Conservation (phyloP, 1,284 basidiomycete genomes). For the Athelia psychrophila region DNA sequence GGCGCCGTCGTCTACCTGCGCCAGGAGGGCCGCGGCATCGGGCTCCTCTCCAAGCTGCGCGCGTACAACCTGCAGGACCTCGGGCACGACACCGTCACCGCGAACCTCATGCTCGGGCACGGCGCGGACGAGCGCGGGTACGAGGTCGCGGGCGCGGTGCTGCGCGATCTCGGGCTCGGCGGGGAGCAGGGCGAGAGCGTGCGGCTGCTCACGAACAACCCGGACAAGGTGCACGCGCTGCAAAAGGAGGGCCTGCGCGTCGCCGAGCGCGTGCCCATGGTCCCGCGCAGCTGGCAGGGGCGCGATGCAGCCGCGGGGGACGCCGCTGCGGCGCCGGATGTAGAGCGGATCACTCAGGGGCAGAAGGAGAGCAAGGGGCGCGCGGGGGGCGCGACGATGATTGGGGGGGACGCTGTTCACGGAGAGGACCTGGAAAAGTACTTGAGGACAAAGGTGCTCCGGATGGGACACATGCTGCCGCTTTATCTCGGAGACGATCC, state of each 20-base stretch:
- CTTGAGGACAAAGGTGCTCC: conserved; percentile 90
- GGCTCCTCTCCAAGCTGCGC: conserved; percentile 92
- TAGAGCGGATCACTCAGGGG: conserved; percentile 16
- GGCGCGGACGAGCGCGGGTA: conserved; percentile 94
- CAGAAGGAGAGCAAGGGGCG: conserved; percentile 41
- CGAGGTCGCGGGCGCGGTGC: conserved; percentile 87
- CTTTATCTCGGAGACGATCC: conserved; percentile 42
- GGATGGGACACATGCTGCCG: conserved; percentile 94
- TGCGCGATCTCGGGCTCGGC: conserved; percentile 84
- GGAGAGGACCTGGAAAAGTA: conserved; percentile 95
- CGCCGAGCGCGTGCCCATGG: conserved; percentile 89
- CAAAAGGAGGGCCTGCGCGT: conserved; percentile 82
- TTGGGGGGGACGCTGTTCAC: conserved; percentile 77
- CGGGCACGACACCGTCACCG: conserved; percentile 97
- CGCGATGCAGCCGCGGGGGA: conserved; percentile 24
- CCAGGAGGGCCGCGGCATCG: conserved; percentile 99
- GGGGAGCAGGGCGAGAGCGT: conserved; percentile 59
- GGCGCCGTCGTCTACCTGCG: conserved; percentile 97
- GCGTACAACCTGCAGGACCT: conserved; percentile 99
- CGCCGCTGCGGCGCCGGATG: conserved; percentile 11
- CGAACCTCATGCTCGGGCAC: conserved; percentile 95
- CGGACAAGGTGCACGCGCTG: conserved; percentile 92
- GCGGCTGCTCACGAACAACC: conserved; percentile 94
- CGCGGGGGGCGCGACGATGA: conserved; percentile 74
- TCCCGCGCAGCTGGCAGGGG: conserved; percentile 86